Base-by-base conservation (phyloP, 2,329 filamentous ascomycete genomes). In the Neopestalotiopsis sp. region DNA sequence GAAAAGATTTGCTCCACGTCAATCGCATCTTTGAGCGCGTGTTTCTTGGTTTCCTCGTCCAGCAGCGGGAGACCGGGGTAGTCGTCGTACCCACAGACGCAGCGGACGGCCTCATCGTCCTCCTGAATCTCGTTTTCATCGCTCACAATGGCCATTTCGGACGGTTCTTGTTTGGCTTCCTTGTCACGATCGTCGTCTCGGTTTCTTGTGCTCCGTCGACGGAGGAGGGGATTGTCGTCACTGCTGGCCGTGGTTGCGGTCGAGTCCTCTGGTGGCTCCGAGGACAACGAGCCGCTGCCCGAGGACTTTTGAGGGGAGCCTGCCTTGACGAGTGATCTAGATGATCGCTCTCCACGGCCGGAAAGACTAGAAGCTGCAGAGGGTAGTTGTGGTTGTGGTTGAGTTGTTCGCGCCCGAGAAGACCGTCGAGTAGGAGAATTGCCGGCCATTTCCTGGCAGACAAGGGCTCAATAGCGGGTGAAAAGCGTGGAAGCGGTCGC, bases 31-130 rank as follows among this genome's bases (percentile, higher is more conserved):
- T 89, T 90, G 71, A 86, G 77, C 58, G 81, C 83, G 63, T 83
- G 79, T 71, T 61, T 66, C 63, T 86, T 87, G 66, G 81, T 78
- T 72, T 86, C 84, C 67, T 86, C 85, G 72, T 91, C 87, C 75
- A 88, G 87, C 68, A 88, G 88, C 69, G 92, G 88, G 75, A 91
- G 92, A 67, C 96, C 96, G 28, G 96, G 96, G 82, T 98, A 98
- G 69, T 99, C 96, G 77, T 97, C 94, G 75, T 92, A 91, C 74
- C 94, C 95, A 82, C 96, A 99, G 73, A 99, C 91, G 83, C 96
- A 99, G 74, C 96, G 91, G 77, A 97, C 97, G 68, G 96, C 90
- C 84, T 98, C 96, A 77, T 98, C 95, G 79, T 98, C 94, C 77
- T 92, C 92, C 70, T 94, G 92, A 63, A 92, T 87, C 68, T 94